Conservation (phyloP, 345 rosid species). For the Eucalyptus dawsonii region DNA sequence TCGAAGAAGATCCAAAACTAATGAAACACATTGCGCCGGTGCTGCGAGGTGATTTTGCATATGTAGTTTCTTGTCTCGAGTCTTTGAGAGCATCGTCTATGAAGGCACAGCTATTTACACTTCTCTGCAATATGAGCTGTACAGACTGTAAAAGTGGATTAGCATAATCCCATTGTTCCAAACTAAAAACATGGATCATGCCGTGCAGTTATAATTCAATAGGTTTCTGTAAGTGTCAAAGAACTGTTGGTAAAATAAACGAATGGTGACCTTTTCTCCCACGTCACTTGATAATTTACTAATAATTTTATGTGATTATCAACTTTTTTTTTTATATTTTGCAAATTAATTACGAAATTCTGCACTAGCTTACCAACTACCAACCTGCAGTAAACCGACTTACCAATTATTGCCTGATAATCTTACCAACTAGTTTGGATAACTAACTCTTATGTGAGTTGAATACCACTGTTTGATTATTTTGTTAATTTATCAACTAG, state of each 20-base stretch:
- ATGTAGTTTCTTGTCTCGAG: not conserved
- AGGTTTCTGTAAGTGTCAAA: not conserved
- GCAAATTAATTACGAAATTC: not conserved
- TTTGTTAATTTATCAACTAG: not conserved
- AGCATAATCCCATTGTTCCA: not conserved
- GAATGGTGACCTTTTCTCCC: not conserved
- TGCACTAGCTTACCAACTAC: not conserved
- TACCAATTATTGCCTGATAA: not conserved
- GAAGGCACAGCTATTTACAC: not conserved
- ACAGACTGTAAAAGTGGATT: not conserved
- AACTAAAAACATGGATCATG: not conserved
- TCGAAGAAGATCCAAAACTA: not conserved
- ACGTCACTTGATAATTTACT: not conserved
- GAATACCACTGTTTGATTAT: not conserved
- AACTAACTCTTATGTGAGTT: not conserved
- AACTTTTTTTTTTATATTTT: not conserved
- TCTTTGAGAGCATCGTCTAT: not conserved
- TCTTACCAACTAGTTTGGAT: not conserved
- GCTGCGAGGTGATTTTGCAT: not conserved
- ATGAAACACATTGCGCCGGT: too few relatives aligned
- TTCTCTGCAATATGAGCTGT: not conserved
- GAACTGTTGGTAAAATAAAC: not conserved
- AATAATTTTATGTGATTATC: not conserved
- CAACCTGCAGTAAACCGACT: not conserved
- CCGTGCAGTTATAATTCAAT: not conserved